Evolutionary conservation across 2,329 filamentous ascomycete species (phyloP), one percentile per base, ranked within the genome.

Genomic region (Didymella exigua): DNA sequence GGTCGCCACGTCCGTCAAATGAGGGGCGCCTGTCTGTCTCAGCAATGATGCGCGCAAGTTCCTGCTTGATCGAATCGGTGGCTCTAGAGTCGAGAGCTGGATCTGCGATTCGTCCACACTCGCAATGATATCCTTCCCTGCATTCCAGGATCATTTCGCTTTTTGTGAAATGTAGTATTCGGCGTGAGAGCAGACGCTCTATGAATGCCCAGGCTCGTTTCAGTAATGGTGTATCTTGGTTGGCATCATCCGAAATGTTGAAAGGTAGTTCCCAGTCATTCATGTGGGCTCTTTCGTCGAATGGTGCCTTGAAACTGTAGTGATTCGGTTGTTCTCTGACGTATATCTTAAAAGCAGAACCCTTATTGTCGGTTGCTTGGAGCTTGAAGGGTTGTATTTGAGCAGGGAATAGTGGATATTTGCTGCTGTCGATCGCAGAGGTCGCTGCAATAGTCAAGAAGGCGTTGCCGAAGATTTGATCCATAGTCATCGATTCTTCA

Each of bases 61-160:
- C 71, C 56, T 72, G 69, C 49, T 74, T 75, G 40, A 75, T 60
- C 1, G 64, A 65, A 45, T 75, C 70, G 9, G 68, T 73, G 23
- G 68, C 62, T 23, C 72, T 62, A 8, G 70, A 66, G 43, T 75
- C 71, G 45, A 66, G 73, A 0, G 52, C 60, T 8, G 56, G 45
- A 36, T 74, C 60, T n/a, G 66, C 61, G 19, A 75, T 72, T 10
- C 71, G 62, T 24, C 68, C 70, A 43, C 72, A 75, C 55, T 75
- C 72, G 55, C 72, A 75, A 40, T 71, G 69, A 44, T 72, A 70
- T 23, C 63, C 68, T 60, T 73, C 65, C 31, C 70, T 62, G 26
- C 76, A 78, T 56, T 74, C 71, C 11, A 74, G 47, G 31, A 74
- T 70, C 69, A 74, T 70, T 37, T 74, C 71, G 46, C 65, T 72